phyloP scores from a whole-genome alignment of 148 eudicot species.

The Dysphania ambrosioides region DNA sequence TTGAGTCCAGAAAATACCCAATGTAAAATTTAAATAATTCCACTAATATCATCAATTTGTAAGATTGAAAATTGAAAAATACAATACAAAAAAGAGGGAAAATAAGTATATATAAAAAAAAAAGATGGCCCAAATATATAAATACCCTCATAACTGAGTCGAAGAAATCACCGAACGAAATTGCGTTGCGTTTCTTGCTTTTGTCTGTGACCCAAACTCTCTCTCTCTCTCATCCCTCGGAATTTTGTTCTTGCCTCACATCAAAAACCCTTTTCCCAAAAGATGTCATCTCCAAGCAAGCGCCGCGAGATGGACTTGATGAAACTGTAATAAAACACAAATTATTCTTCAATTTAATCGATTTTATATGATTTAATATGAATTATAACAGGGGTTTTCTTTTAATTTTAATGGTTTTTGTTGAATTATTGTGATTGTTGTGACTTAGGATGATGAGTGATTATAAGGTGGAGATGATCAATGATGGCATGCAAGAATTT shows the following conservation, averaged over 20 bases:
- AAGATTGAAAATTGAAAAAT: too few species aligned
- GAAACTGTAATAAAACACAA: conserved; percentile 55
- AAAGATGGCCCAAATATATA: conserved; percentile 19
- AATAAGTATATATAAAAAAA: too few species aligned
- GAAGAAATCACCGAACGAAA: conserved; percentile 21
- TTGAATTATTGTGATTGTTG: neutral
- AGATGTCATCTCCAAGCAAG: conserved; percentile 94
- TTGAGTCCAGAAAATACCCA: too few species aligned
- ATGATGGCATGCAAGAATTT: conserved; percentile 91
- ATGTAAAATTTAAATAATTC: too few species aligned
- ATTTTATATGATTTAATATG: neutral
- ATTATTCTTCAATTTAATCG: neutral
- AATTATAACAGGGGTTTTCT: neutral
- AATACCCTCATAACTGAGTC: conserved; percentile 18
- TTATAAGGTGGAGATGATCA: conserved; percentile 93
- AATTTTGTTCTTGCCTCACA: conserved; percentile 16
- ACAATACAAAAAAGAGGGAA: neutral
- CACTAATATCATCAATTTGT: too few species aligned
- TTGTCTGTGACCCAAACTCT: conserved; percentile 18
- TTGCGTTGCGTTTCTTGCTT: conserved; percentile 13
- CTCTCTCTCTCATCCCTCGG: conserved; percentile 2
- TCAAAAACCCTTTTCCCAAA: conserved; percentile 14
- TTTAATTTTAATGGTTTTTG: conserved; percentile 2
- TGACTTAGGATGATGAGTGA: conserved; percentile 91
- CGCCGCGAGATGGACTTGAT: conserved; percentile 95